A percentile compares a stretch with the other conserved stretches of the same genome.
Conservation (phyloP, 148 eudicot genomes). For the Camellia japonica region DNA sequence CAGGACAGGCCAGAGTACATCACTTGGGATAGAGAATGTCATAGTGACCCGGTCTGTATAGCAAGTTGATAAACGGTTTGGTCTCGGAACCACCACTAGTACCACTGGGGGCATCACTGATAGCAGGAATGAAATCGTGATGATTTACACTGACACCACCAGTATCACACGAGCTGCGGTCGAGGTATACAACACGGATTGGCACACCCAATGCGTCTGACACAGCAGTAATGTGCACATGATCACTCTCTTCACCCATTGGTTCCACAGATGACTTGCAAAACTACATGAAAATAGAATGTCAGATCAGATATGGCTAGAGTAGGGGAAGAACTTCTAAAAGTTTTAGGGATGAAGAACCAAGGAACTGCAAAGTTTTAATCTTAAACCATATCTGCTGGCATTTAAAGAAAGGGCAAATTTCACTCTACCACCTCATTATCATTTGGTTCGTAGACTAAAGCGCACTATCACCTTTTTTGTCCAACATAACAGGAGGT, state of each 20-base stretch:
- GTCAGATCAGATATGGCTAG: not conserved
- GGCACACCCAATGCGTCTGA: conserved; percentile 93
- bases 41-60: conserved; percentile 96
- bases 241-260: conserved; percentile 99
- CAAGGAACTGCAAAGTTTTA: not conserved
- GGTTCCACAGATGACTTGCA: conserved; percentile 99
- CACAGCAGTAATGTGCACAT: conserved; percentile 88
- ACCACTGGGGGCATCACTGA: conserved; percentile 17
- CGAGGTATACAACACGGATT: conserved; percentile 87
- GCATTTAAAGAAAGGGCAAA: too few relatives aligned
- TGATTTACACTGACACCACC: conserved; percentile 78
- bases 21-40: conserved; percentile 83
- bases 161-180: conserved; percentile 72
- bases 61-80: conserved; percentile 66
- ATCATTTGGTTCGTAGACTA: too few relatives aligned
- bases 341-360: not conserved
- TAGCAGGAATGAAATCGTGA: conserved; percentile 80
- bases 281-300: conserved; percentile 46
- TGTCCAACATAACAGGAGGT: too few relatives aligned
- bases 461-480: too few relatives aligned
- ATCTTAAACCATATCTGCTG: conserved; percentile 11
- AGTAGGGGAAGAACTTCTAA: not conserved
- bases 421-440: too few relatives aligned
- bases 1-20: conserved; percentile 6
- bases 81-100: conserved; percentile 30